Evolutionary conservation across 495 filamentous ascomycete genomes (phyloP).

Genomic region (Podospora pseudoanserina): DNA sequence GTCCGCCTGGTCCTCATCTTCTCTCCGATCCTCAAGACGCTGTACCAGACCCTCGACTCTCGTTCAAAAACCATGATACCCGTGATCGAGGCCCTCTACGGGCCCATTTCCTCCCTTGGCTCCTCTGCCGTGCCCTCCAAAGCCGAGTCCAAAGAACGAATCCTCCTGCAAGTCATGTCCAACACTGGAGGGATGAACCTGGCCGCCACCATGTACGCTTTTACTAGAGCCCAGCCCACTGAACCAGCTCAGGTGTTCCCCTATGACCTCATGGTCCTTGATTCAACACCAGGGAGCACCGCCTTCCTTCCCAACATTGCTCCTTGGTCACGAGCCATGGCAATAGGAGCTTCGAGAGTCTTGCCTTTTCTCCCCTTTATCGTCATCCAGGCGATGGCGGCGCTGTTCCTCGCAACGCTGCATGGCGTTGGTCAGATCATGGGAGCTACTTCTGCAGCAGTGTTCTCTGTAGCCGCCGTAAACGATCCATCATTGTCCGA

Average conservation of each 20-base stretch:
- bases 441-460: conserved; percentile 36
- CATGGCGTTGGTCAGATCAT: conserved; percentile 30
- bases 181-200: conserved; percentile 51
- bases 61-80: conserved; percentile 48
- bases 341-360: conserved; percentile 41
- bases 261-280: conserved; percentile 45
- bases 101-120: background rate
- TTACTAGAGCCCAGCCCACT: conserved; percentile 29
- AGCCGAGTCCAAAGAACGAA: conserved; percentile 1
- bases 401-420: conserved; percentile 32
- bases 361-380: conserved; percentile 43
- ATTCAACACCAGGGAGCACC: conserved; percentile 51
- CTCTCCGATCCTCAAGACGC: conserved; percentile 45
- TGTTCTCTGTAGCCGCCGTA: conserved; percentile 35
- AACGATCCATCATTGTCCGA: conserved; percentile 32
- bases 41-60: conserved; percentile 39
- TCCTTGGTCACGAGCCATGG: conserved; percentile 52
- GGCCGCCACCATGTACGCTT: conserved; percentile 48
- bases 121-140: background rate
- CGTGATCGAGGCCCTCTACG: conserved; percentile 45
- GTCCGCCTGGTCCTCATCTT: conserved; percentile 47
- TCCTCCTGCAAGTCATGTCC: conserved; percentile 51
- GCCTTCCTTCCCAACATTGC: conserved; percentile 46
- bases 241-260: conserved; percentile 32
- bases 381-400: conserved; percentile 42